phyloP scores from a whole-genome alignment of 2,329 filamentous ascomycete genomes.

The Cytospora leucostoma region DNA sequence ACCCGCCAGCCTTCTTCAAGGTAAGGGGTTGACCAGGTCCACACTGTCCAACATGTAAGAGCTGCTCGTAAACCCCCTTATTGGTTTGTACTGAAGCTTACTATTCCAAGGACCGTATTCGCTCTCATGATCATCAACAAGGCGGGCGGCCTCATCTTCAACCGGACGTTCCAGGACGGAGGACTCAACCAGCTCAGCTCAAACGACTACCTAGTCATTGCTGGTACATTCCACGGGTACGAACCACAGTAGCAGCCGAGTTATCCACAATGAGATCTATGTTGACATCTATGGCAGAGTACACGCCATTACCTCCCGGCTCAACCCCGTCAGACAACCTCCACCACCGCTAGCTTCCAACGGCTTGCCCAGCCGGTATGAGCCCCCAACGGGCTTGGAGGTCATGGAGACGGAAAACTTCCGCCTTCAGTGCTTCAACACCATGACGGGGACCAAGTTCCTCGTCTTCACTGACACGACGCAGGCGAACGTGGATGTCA shows the following conservation, averaged over 20 bases:
- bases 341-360: constrained; percentile 41
- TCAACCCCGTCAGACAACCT: constrained; percentile 55
- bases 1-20: constrained; percentile 9
- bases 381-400: constrained; percentile 78
- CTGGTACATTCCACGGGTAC: constrained; percentile 95
- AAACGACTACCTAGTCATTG: constrained; percentile 96
- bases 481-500: constrained; percentile 82
- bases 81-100: not conserved
- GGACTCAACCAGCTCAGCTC: constrained; percentile 84
- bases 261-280: constrained; percentile 13
- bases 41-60: constrained; percentile 23
- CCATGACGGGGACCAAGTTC: constrained; percentile 92
- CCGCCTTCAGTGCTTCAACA: constrained; percentile 93
- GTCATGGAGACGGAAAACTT: constrained; percentile 94
- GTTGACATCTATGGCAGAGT: constrained; percentile 47
- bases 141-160: constrained; percentile 93
- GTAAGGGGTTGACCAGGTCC: constrained; percentile 5
- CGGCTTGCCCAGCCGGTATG: constrained; percentile 51
- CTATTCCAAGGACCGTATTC: constrained; percentile 75
- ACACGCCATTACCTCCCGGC: constrained; percentile 67
- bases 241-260: constrained; percentile 38
- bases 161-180: constrained; percentile 86
- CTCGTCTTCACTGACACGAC: constrained; percentile 89
- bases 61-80: not conserved
- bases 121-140: constrained; percentile 98